Evolutionary conservation across 176 grass and related monocot species (phyloP), one percentile per base, ranked within the genome.

Genomic region (Elaeis guineensis): DNA sequence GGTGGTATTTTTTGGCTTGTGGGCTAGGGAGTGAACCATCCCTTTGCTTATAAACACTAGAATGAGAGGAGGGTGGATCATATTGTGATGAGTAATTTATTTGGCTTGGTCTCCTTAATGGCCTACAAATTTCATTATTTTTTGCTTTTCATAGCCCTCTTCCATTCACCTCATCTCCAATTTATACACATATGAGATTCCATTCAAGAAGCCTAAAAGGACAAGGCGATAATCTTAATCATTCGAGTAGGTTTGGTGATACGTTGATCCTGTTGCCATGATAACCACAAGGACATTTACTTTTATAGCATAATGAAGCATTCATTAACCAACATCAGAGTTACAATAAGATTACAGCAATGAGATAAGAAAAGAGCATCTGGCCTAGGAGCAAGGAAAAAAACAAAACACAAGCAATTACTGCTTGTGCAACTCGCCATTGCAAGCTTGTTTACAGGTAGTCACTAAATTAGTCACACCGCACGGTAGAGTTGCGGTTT

Each of bases 81-180:
- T 83, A 79, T 71, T 58, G 69, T 58, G 53, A 50, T 17, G 51
- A 79, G 65, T 86, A 82, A 79, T 66, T 44, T 73, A 83, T 75
- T 63, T 80, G 16, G 54, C 4, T 35, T 1, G 86, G 83, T 83
- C 83, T 22, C 79, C 88, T 63, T 17, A 52, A 57, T 80, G 69
- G 72, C 14, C 74, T 71, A 91, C 88, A 80, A 25, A 21, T 74
- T 86, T 66, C 87, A 82, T 77, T 83, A 83, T 91, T 91, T 75
- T 86, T 71, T 79, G 67, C 75, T 52, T 49, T 57, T 21, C 54
- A n/a, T 74, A 74, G 61, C 48, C 54, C 83, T 64, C 55, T 77
- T 52, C 62, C 77, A 32, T 64, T 77, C 85, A 29, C 24, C 63
- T 65, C 75, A 52, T 74, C 77, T 44, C 49, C 60, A 72, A 79